Percentiles rank a stretch among this genome's conserved stretches.
Conservation (phyloP, 305 asterid species). For the Euphrasia arctica region DNA sequence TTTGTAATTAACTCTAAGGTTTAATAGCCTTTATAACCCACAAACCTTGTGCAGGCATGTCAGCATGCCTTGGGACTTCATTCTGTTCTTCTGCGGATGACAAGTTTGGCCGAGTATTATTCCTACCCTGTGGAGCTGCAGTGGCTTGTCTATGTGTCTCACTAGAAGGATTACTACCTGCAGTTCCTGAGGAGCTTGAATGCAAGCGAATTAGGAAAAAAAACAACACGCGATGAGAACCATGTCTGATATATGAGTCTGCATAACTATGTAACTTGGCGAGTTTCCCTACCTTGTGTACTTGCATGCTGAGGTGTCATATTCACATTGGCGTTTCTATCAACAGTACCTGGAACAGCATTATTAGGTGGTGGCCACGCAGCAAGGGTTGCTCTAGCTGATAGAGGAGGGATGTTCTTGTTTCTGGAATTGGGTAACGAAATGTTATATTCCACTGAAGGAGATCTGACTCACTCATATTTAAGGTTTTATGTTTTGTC, state of each 20-base stretch:
- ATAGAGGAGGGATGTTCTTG: slow-evolving; percentile 52
- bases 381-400: slow-evolving; percentile 70
- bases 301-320: slow-evolving; percentile 35
- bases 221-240: slow-evolving; percentile 17
- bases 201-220: slow-evolving; percentile 17
- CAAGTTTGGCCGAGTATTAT: slow-evolving; percentile 24
- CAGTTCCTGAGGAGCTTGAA: slow-evolving; percentile 31
- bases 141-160: slow-evolving; percentile 27
- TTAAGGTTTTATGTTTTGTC: background rate
- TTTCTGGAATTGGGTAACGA: slow-evolving; percentile 39
- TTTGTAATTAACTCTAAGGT: background rate
- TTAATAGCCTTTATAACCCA: background rate
- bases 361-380: slow-evolving; percentile 67
- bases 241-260: slow-evolving; percentile 17
- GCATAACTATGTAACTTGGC: slow-evolving; percentile 21
- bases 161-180: slow-evolving; percentile 29
- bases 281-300: slow-evolving; percentile 40
- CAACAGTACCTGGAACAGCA: slow-evolving; percentile 36
- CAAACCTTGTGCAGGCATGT: slow-evolving; percentile 36
- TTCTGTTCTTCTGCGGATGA: slow-evolving; percentile 27
- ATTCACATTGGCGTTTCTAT: slow-evolving; percentile 31
- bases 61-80: slow-evolving; percentile 28
- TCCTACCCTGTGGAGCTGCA: slow-evolving; percentile 28
- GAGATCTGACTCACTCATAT: slow-evolving; percentile 11
- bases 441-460: slow-evolving; percentile 17